A percentile compares a stretch with the other conserved stretches of the same genome.
Conservation (phyloP, 2,329 filamentous ascomycete genomes). For the Penicillium sp. region DNA sequence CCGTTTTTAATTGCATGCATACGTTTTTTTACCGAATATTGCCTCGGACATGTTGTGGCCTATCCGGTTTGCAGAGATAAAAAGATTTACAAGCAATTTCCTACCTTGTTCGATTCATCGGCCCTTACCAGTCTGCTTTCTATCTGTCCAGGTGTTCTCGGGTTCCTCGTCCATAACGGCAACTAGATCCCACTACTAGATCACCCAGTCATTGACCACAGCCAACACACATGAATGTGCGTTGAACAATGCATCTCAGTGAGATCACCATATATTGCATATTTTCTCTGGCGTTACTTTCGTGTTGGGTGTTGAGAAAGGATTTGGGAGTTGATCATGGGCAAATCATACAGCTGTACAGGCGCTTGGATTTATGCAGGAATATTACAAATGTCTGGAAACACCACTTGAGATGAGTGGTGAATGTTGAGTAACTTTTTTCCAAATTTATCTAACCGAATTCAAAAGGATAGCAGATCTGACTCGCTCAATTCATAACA, state of each 20-base stretch:
- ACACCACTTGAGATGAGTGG: not conserved
- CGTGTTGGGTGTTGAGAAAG: not conserved
- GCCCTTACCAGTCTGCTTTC: not conserved
- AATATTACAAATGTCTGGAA: not conserved
- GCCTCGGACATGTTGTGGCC: not conserved
- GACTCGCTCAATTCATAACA: conserved; percentile 20
- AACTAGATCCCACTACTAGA: not conserved
- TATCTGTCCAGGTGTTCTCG: not conserved
- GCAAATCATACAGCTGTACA: conserved; percentile 6
- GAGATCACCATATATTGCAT: conserved; percentile 14
- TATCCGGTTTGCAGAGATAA: not conserved
- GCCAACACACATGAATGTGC: not conserved
- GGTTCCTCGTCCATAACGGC: not conserved
- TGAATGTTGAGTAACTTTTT: not conserved
- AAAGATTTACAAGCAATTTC: not conserved
- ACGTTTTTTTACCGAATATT: conserved; percentile 2
- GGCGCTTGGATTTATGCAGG: conserved; percentile 6
- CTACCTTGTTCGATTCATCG: not conserved
- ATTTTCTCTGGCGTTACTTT: conserved; percentile 13
- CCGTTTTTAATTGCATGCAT: conserved; percentile 7
- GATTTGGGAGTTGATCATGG: conserved; percentile 4
- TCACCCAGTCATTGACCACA: not conserved
- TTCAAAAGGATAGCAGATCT: conserved; percentile 1
- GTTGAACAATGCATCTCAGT: not conserved
- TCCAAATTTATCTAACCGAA: not conserved